These are phyloP conservation scores for Hypomontagnella monticulosa DNA, from an alignment of 495 filamentous ascomycete genomes.

Conservation along the genomic window DNA sequence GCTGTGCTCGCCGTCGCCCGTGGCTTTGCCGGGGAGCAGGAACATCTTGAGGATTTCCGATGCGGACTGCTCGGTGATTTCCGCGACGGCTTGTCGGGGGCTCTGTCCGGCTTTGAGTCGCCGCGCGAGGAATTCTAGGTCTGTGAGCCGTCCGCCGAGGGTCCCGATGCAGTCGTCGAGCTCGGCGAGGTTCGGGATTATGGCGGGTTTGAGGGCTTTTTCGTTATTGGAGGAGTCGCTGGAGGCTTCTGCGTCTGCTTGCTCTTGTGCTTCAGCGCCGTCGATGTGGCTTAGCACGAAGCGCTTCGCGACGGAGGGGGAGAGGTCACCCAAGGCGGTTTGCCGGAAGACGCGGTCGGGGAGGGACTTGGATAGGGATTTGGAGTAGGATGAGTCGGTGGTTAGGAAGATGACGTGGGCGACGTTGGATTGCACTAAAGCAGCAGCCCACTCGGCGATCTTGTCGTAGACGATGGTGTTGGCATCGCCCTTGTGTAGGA, in stretches of 20 bases:
- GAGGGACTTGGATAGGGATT: conserved; percentile 84
- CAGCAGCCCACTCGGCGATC: conserved; percentile 90
- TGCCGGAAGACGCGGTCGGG: conserved; percentile 92
- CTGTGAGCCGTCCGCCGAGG: conserved; percentile 89
- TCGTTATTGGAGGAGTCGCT: neutral
- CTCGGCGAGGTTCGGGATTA: conserved; percentile 60
- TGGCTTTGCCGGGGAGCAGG: conserved; percentile 64
- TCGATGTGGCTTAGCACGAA: conserved; percentile 86
- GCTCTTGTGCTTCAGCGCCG: conserved; percentile 25
- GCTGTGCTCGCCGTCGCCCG: conserved; percentile 58
- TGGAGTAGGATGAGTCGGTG: conserved; percentile 87
- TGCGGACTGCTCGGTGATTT: conserved; percentile 87
- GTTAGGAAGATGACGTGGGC: conserved; percentile 98
- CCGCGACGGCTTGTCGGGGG: conserved; percentile 81
- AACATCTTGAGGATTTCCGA: conserved; percentile 95
- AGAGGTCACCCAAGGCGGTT: conserved; percentile 84
- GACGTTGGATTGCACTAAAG: conserved; percentile 85
- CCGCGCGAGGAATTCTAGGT: conserved; percentile 90
- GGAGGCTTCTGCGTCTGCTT: conserved; percentile 30
- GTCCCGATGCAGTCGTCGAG: conserved; percentile 84
- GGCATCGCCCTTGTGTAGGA: conserved; percentile 81
- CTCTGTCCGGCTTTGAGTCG: conserved; percentile 91
- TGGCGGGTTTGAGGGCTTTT: conserved; percentile 50
- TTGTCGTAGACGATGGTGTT: conserved; percentile 84
- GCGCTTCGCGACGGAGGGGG: conserved; percentile 83